phyloP scores from a whole-genome alignment of 2,329 filamentous ascomycete genomes.

The Talaromyces sp. region DNA sequence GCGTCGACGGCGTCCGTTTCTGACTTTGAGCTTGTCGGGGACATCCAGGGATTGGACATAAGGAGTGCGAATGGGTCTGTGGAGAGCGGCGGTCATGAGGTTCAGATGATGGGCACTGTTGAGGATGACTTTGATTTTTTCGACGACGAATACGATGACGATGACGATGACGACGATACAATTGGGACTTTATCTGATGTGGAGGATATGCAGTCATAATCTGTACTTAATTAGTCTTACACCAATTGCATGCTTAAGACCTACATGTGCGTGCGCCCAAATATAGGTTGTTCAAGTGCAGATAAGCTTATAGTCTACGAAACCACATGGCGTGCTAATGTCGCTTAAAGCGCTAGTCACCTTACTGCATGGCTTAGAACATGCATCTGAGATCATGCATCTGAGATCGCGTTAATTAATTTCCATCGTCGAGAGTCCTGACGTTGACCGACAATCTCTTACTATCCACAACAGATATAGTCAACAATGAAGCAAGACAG shows the following conservation, averaged over 20 bases:
- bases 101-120: neutral
- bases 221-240: neutral
- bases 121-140: constrained; percentile 12
- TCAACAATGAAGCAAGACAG: neutral
- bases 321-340: neutral
- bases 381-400: neutral
- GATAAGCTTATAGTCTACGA: neutral
- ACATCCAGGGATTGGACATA: constrained; percentile 2
- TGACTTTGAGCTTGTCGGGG: constrained; percentile 11
- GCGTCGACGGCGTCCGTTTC: neutral
- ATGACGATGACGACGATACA: constrained; percentile 18
- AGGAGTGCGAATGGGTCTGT: neutral
- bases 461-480: neutral
- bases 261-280: neutral
- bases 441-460: neutral
- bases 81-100: neutral
- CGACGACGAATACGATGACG: constrained; percentile 8
- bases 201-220: neutral
- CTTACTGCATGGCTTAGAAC: neutral
- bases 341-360: neutral
- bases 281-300: neutral
- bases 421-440: neutral
- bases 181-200: constrained; percentile 3
- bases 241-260: neutral
- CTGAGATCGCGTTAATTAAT: neutral